Base-by-base conservation (phyloP, 108 stramenopile genomes). In the Chaetoceros tenuissimus region DNA sequence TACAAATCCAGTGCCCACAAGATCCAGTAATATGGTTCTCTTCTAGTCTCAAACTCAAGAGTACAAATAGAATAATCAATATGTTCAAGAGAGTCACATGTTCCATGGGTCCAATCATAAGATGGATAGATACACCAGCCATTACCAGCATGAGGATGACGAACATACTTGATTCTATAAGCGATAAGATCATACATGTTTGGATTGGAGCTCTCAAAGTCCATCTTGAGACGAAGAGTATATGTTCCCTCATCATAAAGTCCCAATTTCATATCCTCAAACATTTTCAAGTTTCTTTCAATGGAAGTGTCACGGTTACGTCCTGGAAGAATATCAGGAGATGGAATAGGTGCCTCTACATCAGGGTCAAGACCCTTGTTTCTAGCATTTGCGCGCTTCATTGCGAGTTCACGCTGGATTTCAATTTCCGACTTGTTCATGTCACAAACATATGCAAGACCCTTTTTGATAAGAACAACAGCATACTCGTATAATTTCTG, bases 41-140 rank as follows among this genome's bases (percentile, higher is more conserved):
- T 82, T 5, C 97, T 72, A 5, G 93, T 91, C 78, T 99, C 97
- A 63, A 99, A 99, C 71, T 99, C 98, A 59, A 99, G 78, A 2
- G 98, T 99, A 69, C 98, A 99, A 51, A 99, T 98, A 48, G 87
- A 90, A 66, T 98, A 97, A 62, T 97, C 97, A 66, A 99, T 92
- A 55, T 97, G 84, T 76, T 99, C 98, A 45, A 99, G 55, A 18
- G 94, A 92, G 75, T 94, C 96, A 65, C 90, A 89, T 48, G 97
- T 84, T 64, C 98, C 96, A 74, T 99, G 98, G 22, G 98, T 97
- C 60, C 82, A 99, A 67, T 99, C 98, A 66, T 99, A 99, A 18
- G 88, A 80, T 0, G 98, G 98, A 67, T 99, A 99, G 64, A 99
- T 94, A 70, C 96, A 98, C 97, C 98, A 98, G 28, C 85, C 92